Conservation (phyloP, 352 stramenopile species). For the Stramenopiles sp. region DNA sequence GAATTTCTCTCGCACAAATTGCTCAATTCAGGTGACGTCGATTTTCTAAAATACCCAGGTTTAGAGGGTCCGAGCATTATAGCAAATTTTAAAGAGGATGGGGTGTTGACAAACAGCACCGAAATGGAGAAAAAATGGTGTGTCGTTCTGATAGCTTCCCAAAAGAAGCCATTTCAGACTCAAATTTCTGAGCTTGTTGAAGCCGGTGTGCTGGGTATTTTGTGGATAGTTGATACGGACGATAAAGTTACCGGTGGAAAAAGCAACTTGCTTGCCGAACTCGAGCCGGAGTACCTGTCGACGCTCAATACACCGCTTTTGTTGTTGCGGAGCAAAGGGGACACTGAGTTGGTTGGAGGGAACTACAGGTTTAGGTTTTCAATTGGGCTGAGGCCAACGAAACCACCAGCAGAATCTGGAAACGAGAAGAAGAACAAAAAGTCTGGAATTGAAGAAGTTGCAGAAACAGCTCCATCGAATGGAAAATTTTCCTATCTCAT, state of each 20-base stretch:
- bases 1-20: not conserved
- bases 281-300: not conserved
- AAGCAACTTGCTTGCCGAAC: not conserved
- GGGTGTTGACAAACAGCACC: not conserved
- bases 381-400: not conserved
- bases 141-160: not conserved
- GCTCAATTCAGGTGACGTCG: not conserved
- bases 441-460: not conserved
- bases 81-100: not conserved
- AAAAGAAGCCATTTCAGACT: too few relatives aligned
- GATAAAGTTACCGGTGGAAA: not conserved
- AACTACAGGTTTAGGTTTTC: not conserved
- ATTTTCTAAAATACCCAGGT: not conserved
- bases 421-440: not conserved
- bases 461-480: not conserved
- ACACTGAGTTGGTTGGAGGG: not conserved
- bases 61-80: not conserved
- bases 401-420: not conserved
- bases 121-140: not conserved
- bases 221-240: not conserved
- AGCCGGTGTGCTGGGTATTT: not conserved
- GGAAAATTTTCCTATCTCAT: not conserved
- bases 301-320: not conserved
- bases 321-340: not conserved
- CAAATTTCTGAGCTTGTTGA: too few relatives aligned